phyloP scores from a whole-genome alignment of 1,139 yeast species.

The Lodderomyces beijingensis region DNA sequence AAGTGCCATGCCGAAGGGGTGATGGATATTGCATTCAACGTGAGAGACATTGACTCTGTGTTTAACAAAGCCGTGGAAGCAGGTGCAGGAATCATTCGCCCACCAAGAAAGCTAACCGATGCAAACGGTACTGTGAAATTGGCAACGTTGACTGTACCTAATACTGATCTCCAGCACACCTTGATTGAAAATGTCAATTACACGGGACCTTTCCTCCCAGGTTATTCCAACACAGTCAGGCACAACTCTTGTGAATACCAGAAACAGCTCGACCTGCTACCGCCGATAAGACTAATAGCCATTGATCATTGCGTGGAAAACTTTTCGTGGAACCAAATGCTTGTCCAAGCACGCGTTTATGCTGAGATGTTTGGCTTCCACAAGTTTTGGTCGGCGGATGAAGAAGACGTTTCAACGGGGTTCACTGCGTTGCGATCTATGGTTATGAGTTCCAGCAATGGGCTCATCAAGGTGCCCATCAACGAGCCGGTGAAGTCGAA shows the following conservation, averaged over 20 bases:
- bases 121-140: constrained; percentile 44
- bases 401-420: constrained; percentile 62
- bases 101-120: constrained; percentile 43
- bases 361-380: constrained; percentile 66
- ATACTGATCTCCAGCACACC: constrained; percentile 65
- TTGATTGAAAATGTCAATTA: constrained; percentile 48
- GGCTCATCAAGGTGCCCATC: constrained; percentile 70
- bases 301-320: constrained; percentile 84
- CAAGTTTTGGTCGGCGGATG: constrained; percentile 82
- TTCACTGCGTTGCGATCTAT: constrained; percentile 66
- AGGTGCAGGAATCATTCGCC: constrained; percentile 50
- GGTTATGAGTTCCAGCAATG: constrained; percentile 71
- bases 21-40: constrained; percentile 64
- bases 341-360: constrained; percentile 52
- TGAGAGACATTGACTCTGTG: constrained; percentile 43
- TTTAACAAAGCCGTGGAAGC: constrained; percentile 43
- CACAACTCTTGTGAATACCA: constrained; percentile 7
- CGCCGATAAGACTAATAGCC: constrained; percentile 30
- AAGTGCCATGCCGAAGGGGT: constrained; percentile 73
- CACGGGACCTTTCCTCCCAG: constrained; percentile 56
- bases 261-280: constrained; percentile 18
- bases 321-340: constrained; percentile 67
- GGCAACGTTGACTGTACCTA: constrained; percentile 58
- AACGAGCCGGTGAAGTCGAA: constrained; percentile 76
- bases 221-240: constrained; percentile 26